Conservation (phyloP, 2,329 filamentous ascomycete species). For the Cryphonectria naterciae region DNA sequence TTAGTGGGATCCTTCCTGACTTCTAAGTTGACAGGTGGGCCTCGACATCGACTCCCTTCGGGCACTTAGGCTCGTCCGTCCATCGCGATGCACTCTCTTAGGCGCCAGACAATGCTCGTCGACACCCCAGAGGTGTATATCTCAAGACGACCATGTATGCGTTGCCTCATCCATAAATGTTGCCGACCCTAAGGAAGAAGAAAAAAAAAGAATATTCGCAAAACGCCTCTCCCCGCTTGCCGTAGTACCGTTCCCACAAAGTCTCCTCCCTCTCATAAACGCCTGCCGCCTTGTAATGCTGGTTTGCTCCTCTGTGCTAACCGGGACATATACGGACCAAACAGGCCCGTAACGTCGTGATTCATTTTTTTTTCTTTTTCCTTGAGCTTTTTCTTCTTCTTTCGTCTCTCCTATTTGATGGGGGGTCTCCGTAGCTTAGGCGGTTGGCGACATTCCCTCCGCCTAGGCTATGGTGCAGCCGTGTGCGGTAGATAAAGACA, state of each 20-base stretch:
- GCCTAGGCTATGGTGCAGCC: background rate
- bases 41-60: background rate
- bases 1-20: background rate
- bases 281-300: constrained; percentile 2
- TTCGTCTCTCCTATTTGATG: background rate
- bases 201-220: background rate
- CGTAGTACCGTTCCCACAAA: constrained; percentile 1
- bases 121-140: background rate
- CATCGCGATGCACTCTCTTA: background rate
- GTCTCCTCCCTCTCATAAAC: constrained; percentile 1
- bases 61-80: background rate
- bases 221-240: constrained; percentile 18
- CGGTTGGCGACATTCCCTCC: background rate
- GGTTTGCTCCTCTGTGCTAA: background rate
- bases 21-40: background rate
- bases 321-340: background rate
- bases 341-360: background rate
- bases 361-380: background rate
- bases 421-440: background rate
- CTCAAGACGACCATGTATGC: background rate
- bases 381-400: background rate
- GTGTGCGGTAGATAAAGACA: background rate
- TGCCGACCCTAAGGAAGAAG: background rate
- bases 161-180: background rate
- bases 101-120: background rate